Evolutionary conservation across 257 asterid species (phyloP).

Genomic region (Plantago major): DNA sequence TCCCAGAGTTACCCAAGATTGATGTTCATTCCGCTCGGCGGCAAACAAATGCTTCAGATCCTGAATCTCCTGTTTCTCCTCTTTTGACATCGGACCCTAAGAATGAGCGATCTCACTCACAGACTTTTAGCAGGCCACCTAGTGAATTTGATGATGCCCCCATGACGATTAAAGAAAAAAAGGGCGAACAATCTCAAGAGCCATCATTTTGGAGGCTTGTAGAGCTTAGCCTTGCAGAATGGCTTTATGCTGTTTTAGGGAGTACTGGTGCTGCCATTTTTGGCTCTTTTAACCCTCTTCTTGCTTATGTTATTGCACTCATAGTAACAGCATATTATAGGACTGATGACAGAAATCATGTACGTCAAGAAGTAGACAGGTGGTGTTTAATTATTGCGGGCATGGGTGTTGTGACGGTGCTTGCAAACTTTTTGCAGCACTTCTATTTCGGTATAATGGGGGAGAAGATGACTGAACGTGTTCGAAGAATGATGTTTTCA

Average conservation of each 20-base stretch:
- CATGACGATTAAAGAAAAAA: constrained; percentile 38
- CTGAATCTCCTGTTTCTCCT: constrained; percentile 99
- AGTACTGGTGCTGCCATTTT: constrained; percentile 96
- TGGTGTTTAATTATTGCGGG: constrained; percentile 93
- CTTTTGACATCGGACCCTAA: constrained; percentile 96
- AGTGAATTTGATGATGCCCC: constrained; percentile 56
- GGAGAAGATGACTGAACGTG: constrained; percentile 99
- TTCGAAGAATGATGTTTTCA: constrained; percentile 99
- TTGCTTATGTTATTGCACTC: constrained; percentile 90
- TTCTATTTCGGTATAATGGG: constrained; percentile 99
- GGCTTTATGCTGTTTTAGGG: constrained; percentile 98
- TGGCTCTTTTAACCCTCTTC: constrained; percentile 92
- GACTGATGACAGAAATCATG: constrained; percentile 46
- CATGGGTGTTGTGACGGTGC: constrained; percentile 94
- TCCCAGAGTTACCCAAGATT: constrained; percentile 93
- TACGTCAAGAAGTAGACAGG: constrained; percentile 63
- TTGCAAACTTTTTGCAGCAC: constrained; percentile 97
- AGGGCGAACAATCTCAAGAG: constrained; percentile 50
- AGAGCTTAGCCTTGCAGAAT: constrained; percentile 98
- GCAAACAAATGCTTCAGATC: constrained; percentile 70
- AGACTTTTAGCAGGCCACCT: constrained; percentile 88
- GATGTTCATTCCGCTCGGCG: constrained; percentile 79
- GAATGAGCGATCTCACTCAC: constrained; percentile 97
- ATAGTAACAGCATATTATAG: constrained; percentile 79
- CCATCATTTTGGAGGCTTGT: constrained; percentile 96